Evolutionary conservation across 1,139 yeast genomes (phyloP).

Genomic region (Candida sojae): DNA sequence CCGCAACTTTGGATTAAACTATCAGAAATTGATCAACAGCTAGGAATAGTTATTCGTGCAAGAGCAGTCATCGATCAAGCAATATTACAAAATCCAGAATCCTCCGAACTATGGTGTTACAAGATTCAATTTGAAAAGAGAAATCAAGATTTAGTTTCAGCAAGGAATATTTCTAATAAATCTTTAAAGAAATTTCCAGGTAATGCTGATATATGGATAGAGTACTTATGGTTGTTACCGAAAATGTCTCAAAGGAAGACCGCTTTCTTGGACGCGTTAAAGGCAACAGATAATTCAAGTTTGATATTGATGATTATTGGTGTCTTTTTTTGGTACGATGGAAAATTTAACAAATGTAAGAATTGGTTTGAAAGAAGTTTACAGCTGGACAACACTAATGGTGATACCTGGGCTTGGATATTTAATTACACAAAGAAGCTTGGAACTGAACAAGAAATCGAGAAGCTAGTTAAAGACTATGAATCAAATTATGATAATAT

Average conservation of each 20-base stretch:
- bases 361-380: constrained; percentile 79
- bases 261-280: constrained; percentile 71
- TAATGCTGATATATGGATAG: constrained; percentile 65
- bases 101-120: constrained; percentile 57
- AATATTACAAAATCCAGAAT: constrained; percentile 49
- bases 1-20: constrained; percentile 57
- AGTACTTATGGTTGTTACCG: constrained; percentile 52
- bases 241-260: constrained; percentile 61
- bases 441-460: constrained; percentile 24
- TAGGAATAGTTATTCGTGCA: constrained; percentile 54
- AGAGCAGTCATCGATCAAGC: constrained; percentile 77
- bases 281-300: constrained; percentile 62
- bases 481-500: constrained; percentile 45
- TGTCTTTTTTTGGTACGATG: constrained; percentile 65
- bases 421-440: constrained; percentile 38
- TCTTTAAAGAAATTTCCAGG: constrained; percentile 64
- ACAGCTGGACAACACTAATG: constrained; percentile 52
- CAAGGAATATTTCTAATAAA: constrained; percentile 55
- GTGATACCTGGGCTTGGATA: constrained; percentile 80
- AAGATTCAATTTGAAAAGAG: constrained; percentile 60
- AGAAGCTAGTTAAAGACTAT: constrained; percentile 25
- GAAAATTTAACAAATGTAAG: constrained; percentile 63
- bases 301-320: constrained; percentile 67
- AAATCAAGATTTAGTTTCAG: constrained; percentile 52
- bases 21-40: constrained; percentile 50